These are phyloP conservation scores for Trypanosoma avium DNA, from an alignment of 208 protist species.

Conservation along the genomic window DNA sequence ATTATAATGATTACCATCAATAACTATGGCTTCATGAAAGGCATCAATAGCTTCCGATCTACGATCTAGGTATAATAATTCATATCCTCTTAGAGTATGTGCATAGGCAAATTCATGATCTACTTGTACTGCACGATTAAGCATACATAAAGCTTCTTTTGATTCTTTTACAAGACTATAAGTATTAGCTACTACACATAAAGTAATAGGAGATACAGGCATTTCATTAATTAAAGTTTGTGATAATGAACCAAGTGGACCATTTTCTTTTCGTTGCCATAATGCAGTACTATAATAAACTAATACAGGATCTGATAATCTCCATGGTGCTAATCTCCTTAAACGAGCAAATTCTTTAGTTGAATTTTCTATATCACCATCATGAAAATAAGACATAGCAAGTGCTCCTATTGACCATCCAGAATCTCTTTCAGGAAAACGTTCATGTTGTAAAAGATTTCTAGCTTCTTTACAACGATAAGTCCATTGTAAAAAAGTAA, in stretches of 20 bases:
- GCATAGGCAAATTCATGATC: constrained; percentile 89
- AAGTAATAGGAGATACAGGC: constrained; percentile 79
- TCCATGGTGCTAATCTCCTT: constrained; percentile 53
- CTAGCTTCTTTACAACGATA: constrained; percentile 27
- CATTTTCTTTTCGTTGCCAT: constrained; percentile 93
- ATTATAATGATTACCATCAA: constrained; percentile 94
- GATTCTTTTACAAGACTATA: constrained; percentile 95
- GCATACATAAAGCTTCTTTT: constrained; percentile 92
- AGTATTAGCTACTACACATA: constrained; percentile 94
- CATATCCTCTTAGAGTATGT: constrained; percentile 94
- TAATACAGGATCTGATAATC: constrained; percentile 47
- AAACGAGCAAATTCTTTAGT: constrained; percentile 51
- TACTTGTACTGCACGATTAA: constrained; percentile 91
- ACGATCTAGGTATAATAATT: constrained; percentile 93
- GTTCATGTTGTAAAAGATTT: constrained; percentile 16
- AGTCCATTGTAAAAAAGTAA: constrained; percentile 19
- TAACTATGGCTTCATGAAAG: constrained; percentile 90
- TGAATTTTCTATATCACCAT: constrained; percentile 63
- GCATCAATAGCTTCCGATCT: constrained; percentile 86
- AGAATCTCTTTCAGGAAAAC: constrained; percentile 26
- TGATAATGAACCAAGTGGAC: constrained; percentile 80
- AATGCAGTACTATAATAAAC: constrained; percentile 95
- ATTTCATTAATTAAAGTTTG: constrained; percentile 90
- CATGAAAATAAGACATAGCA: constrained; percentile 72
- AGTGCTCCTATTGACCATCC: constrained; percentile 53